phyloP scores from a whole-genome alignment of 306 rosid species.

The Lagenaria siceraria region DNA sequence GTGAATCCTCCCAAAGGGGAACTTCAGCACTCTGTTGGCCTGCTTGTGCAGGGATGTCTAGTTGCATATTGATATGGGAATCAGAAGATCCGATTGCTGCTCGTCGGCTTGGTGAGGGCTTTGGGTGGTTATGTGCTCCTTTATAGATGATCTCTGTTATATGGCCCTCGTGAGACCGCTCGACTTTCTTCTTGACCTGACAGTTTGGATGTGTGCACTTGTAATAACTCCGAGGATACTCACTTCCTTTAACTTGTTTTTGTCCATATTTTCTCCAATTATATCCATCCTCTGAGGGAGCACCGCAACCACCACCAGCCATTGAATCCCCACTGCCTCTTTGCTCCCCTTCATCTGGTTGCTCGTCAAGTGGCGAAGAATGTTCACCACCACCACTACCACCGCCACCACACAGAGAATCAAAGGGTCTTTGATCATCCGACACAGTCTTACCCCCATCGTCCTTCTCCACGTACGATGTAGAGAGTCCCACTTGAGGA shows the following conservation, averaged over 20 bases:
- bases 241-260: conserved; percentile 95
- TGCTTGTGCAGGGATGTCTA: conserved; percentile 46
- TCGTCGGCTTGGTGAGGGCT: conserved; percentile 72
- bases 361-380: conserved; percentile 58
- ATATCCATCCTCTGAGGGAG: conserved; percentile 77
- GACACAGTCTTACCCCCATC: conserved; percentile 20
- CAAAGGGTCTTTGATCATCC: conserved; percentile 35
- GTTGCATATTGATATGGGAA: conserved; percentile 45
- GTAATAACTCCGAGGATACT: conserved; percentile 89
- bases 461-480: conserved; percentile 32
- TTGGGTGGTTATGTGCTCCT: conserved; percentile 78
- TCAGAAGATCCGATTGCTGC: conserved; percentile 48
- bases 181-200: conserved; percentile 87
- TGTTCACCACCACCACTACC: conserved; percentile 30
- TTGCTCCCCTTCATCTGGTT: conserved; percentile 56
- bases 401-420: conserved; percentile 22
- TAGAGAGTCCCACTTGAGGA: conserved; percentile 35
- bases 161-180: conserved; percentile 85
- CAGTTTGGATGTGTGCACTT: conserved; percentile 83
- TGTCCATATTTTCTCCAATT: conserved; percentile 98
- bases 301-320: conserved; percentile 45
- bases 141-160: conserved; percentile 90
- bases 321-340: conserved; percentile 52
- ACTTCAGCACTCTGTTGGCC: conserved; percentile 45
- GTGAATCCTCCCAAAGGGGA: conserved; percentile 42